Base-by-base conservation (phyloP, 192 early-diverging fungal species). In the Oehlia diaphana region DNA sequence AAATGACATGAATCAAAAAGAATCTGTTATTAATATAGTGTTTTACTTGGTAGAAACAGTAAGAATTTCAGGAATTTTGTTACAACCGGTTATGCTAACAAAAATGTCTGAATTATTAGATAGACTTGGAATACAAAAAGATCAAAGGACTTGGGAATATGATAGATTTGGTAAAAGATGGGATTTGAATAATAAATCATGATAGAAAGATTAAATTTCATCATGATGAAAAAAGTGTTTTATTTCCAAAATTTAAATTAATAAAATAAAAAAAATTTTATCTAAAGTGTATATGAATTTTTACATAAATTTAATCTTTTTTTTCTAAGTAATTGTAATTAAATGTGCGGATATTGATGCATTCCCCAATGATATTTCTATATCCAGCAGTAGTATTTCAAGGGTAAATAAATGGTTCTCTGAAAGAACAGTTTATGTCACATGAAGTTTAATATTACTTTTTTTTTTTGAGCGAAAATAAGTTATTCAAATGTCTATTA, bases 21-120 rank as follows among this genome's bases (percentile, higher is more conserved):
- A 82, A 14, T 83, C 89, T 49, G 69, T 96, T 21, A 87, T 91
- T 23, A 86, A 82, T 21, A 87, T 92, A 0, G 82, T 99, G 39
- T 95, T 91, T 86, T 89, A 92, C 71, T 84, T 93, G 7, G 83
- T 93, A 53, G 96, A 97, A 82, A 87, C 94, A 0, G 88, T 90
- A 37, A 89, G 96, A 12, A 68, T 95, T 33, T 87, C 92, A 4
- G 92, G 86, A 16, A 85, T 97, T 39, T 80, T 96, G 53, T 83
- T 98, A 64, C 92, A 93, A 80, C 94, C 95, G 5, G 89, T 97
- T 23, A 95, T 98, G 91, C 97, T 96, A 9, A 82, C 83, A 2
- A 97, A 95, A 81, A 87, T 91, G 62, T 77, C 75, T 1, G 76
- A 79, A 63, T 82, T 99, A 63, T 82, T 99, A 76, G 87, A 93